phyloP scores from a whole-genome alignment of 1,139 yeast species.

The Hyphopichia wangnamkhiaoensis region DNA sequence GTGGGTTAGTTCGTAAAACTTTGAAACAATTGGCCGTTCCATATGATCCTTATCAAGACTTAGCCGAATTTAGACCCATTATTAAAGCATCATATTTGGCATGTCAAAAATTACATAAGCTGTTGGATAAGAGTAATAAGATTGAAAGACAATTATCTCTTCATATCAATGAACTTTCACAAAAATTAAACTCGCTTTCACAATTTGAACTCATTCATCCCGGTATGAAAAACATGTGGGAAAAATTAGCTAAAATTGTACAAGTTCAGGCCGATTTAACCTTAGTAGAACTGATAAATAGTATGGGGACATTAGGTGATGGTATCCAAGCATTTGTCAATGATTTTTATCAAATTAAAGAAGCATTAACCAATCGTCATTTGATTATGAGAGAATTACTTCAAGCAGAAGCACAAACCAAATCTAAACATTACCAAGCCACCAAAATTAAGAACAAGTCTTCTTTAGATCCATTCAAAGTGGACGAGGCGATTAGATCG shows the following conservation, averaged over 20 bases:
- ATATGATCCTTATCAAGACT: slow-evolving; percentile 77
- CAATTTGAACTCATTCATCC: slow-evolving; percentile 53
- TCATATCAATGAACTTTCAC: slow-evolving; percentile 66
- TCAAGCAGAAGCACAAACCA: slow-evolving; percentile 76
- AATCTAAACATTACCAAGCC: slow-evolving; percentile 70
- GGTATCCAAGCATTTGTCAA: slow-evolving; percentile 62
- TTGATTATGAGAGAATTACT: slow-evolving; percentile 83
- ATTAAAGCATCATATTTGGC: slow-evolving; percentile 74
- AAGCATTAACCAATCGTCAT: slow-evolving; percentile 89
- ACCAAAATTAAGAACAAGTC: slow-evolving; percentile 73
- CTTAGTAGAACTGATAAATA: slow-evolving; percentile 71
- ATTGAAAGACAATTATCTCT: slow-evolving; percentile 57
- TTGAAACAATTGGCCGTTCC: slow-evolving; percentile 91
- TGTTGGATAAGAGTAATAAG: slow-evolving; percentile 56
- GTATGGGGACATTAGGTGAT: slow-evolving; percentile 77
- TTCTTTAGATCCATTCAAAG: slow-evolving; percentile 81
- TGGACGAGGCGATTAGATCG: slow-evolving; percentile 83
- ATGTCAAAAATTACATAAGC: slow-evolving; percentile 56
- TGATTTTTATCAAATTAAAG: slow-evolving; percentile 88
- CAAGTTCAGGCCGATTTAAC: slow-evolving; percentile 75
- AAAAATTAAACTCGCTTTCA: slow-evolving; percentile 49
- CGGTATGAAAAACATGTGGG: slow-evolving; percentile 85
- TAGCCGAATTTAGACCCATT: slow-evolving; percentile 83
- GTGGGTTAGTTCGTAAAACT: slow-evolving; percentile 85
- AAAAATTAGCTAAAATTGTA: slow-evolving; percentile 68